These are phyloP conservation scores for Penicillium taxi DNA, from an alignment of 495 filamentous ascomycete species.

Conservation along the genomic window DNA sequence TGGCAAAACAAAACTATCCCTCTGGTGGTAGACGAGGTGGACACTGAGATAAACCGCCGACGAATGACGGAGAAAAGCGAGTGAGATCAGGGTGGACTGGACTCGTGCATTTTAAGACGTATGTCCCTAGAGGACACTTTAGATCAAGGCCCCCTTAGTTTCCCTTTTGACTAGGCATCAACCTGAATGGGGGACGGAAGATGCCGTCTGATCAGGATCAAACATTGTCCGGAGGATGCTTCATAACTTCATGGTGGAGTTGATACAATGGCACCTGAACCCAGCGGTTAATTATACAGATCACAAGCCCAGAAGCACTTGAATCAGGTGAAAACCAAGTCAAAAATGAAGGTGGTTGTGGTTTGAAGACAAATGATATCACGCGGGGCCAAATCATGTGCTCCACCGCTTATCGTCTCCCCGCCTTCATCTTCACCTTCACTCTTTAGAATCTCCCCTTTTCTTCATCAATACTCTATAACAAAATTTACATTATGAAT, in stretches of 20 bases:
- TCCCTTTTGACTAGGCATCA: too few relatives aligned
- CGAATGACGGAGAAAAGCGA: constrained; percentile 48
- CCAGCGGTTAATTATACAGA: not conserved
- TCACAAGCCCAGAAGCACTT: not conserved
- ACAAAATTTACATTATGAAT: constrained; percentile 34
- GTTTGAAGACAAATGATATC: constrained; percentile 9
- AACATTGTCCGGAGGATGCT: too few relatives aligned
- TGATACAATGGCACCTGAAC: not conserved
- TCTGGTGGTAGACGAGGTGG: constrained; percentile 47
- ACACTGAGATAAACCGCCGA: constrained; percentile 51
- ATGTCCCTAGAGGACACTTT: not conserved
- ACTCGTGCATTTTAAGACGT: constrained; percentile 3
- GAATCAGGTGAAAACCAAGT: constrained; percentile 5
- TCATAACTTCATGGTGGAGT: too few relatives aligned
- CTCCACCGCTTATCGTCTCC: constrained; percentile 25
- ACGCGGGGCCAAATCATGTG: constrained; percentile 30
- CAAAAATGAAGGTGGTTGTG: not conserved
- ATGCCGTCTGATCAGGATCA: too few relatives aligned
- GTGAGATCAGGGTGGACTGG: constrained; percentile 17
- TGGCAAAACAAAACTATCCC: constrained; percentile 39
- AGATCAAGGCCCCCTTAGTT: too few relatives aligned
- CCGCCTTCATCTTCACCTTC: constrained; percentile 6
- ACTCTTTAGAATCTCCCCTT: constrained; percentile 9
- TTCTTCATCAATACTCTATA: too few relatives aligned
- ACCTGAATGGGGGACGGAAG: too few relatives aligned